Base-by-base conservation (phyloP, 768 basidiomycete species). In the Kwoniella pini region DNA sequence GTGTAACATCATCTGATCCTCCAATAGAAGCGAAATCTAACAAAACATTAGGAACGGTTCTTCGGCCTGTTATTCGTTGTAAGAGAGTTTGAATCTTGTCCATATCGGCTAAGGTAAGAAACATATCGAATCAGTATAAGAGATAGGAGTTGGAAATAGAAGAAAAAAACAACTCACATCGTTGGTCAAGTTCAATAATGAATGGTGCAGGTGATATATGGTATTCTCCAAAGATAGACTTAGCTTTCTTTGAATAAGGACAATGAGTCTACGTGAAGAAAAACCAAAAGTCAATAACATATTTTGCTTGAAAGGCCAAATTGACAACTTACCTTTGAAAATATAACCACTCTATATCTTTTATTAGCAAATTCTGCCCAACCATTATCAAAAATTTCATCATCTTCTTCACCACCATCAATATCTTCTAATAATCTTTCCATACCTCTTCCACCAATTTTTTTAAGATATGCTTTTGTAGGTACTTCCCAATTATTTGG, bases 21-120 rank as follows among this genome's bases (percentile, higher is more conserved):
- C 79, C 79, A 30, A 79, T 49, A 11, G 77, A 71, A 10, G 52
- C 46, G 58, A 74, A 78, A 49, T 73, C 74, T 58, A 80, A 62
- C 2, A 80, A 40, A 50, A 80, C 57, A 68, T 79, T 80, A 30
- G 79, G 79, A 42, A 80, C 76, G 2, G 79, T 79, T 5, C 70
- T 53, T n/a, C 79, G 67, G 27, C 67, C 67, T 15, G 79, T 80
- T n/a, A 78, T 67, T 50, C 66, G 62, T 36, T 64, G 55, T 19
- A 80, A 70, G 9, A 80, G 55, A 6, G 57, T 57, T 60, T 79
- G 77, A 49, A 78, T 62, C 11, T 65, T 30, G 21, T 46, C 42
- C 21, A 68, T 65, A 58, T 80, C 79, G 59, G 72, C 76, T 77
- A 58, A 1, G n/a, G 39, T 31, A 44, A 19, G 17, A 39, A 36